Evolutionary conservation across 140 eudicot species (phyloP).

Genomic region (Senecio squalidus): DNA sequence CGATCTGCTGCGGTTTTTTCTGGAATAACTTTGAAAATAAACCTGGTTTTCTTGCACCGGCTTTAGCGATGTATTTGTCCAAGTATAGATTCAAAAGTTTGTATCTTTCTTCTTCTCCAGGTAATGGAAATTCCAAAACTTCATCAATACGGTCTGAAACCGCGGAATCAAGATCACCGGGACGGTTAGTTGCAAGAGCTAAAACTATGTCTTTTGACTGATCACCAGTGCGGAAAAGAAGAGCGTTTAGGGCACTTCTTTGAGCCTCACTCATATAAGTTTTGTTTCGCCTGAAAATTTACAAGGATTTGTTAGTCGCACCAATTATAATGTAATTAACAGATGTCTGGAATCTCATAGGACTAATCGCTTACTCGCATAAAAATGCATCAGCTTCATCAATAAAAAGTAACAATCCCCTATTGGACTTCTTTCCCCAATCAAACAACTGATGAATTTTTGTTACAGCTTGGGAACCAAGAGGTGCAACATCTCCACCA

Average conservation of each 20-base stretch:
- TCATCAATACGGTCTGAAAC: conserved; percentile 94
- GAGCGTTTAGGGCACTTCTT: conserved; percentile 97
- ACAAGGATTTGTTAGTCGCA: neutral
- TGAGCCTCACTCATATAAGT: conserved; percentile 99
- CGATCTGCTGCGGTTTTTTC: conserved; percentile 79
- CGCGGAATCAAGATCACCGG: conserved; percentile 94
- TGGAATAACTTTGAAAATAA: conserved; percentile 49
- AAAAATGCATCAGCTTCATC: conserved; percentile 99
- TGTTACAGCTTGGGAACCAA: conserved; percentile 96
- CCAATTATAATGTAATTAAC: neutral
- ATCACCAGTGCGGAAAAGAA: conserved; percentile 92
- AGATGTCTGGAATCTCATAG: neutral
- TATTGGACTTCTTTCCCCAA: conserved; percentile 90
- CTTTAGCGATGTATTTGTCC: conserved; percentile 89
- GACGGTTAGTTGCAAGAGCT: conserved; percentile 95
- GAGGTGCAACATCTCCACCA: conserved; percentile 99
- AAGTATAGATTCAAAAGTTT: conserved; percentile 78
- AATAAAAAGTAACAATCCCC: conserved; percentile 86
- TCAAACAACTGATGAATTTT: conserved; percentile 95
- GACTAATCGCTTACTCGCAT: conserved; percentile 75
- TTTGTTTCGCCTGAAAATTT: conserved; percentile 72
- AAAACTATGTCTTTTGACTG: conserved; percentile 95
- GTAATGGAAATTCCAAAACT: conserved; percentile 89
- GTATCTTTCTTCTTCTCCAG: conserved; percentile 95
- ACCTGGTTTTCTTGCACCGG: conserved; percentile 77